These are phyloP conservation scores for Auricularia sp. DNA, from an alignment of 768 basidiomycete genomes.

Conservation along the genomic window DNA sequence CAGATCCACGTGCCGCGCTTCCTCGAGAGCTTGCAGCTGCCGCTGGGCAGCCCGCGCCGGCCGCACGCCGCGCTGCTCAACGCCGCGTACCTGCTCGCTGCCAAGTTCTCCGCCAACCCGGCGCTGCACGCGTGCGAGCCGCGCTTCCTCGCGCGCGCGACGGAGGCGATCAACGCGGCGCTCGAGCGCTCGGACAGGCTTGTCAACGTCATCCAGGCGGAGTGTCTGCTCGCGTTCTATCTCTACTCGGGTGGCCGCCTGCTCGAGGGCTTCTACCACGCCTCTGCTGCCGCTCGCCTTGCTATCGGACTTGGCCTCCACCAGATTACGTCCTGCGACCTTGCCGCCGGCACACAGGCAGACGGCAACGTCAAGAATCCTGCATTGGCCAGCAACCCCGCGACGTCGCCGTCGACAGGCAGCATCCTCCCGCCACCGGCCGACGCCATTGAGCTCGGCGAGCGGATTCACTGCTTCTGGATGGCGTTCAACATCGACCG, in stretches of 20 bases:
- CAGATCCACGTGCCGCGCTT: conserved; percentile 61
- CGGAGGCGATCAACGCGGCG: conserved; percentile 50
- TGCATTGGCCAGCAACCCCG: background rate
- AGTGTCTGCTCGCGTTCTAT: conserved; percentile 59
- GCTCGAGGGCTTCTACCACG: conserved; percentile 59
- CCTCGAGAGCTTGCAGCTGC: conserved; percentile 43
- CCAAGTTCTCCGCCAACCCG: conserved; percentile 65
- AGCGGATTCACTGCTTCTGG: conserved; percentile 72
- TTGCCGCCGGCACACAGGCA: background rate
- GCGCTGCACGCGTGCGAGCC: conserved; percentile 56
- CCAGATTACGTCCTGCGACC: conserved; percentile 27
- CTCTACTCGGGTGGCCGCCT: conserved; percentile 50
- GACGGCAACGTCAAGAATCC: background rate
- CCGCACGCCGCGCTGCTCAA: conserved; percentile 68
- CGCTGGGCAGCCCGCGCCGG: conserved; percentile 38
- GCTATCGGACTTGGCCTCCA: conserved; percentile 68
- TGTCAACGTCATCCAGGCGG: conserved; percentile 57
- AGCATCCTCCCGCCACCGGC: conserved; percentile 41
- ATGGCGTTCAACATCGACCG: conserved; percentile 73
- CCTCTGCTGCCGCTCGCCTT: conserved; percentile 61
- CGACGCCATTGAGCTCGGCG: conserved; percentile 52
- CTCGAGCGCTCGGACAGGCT: conserved; percentile 53
- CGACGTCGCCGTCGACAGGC: background rate
- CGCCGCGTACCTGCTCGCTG: conserved; percentile 75
- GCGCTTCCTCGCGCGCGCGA: conserved; percentile 42